Conservation (phyloP, 1,284 basidiomycete genomes). For the Marasmius tenuissimus region DNA sequence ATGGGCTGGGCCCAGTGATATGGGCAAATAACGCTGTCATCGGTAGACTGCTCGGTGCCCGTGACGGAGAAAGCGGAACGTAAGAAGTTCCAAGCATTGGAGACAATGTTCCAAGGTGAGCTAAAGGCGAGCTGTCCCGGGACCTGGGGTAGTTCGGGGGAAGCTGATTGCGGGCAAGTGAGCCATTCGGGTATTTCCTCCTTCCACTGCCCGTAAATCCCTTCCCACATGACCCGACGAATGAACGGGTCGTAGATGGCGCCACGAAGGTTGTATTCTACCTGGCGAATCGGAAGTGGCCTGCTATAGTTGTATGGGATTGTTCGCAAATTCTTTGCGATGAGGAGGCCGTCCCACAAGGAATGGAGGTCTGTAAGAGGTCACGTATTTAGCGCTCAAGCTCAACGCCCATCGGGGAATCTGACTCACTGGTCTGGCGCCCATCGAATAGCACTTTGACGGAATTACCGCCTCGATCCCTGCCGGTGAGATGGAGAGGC, state of each 20-base stretch:
- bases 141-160: neutral
- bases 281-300: conserved; percentile 61
- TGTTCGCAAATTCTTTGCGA: conserved; percentile 78
- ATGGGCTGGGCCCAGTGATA: conserved; percentile 72
- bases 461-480: conserved; percentile 84
- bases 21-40: conserved; percentile 73
- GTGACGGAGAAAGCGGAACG: neutral
- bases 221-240: conserved; percentile 85
- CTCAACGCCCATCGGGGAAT: neutral
- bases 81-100: conserved; percentile 23
- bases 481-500: conserved; percentile 86
- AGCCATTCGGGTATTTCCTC: conserved; percentile 64
- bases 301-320: conserved; percentile 74
- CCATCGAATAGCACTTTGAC: conserved; percentile 72
- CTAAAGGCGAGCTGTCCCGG: conserved; percentile 14
- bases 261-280: conserved; percentile 76
- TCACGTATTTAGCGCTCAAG: neutral
- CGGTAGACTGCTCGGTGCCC: conserved; percentile 35
- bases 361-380: conserved; percentile 69
- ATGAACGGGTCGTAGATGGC: conserved; percentile 89
- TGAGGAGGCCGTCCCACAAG: conserved; percentile 82
- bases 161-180: conserved; percentile 49
- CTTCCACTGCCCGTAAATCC: conserved; percentile 66
- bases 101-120: conserved; percentile 26
- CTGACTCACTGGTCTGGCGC: conserved; percentile 59